These are phyloP conservation scores for Euphrasia confusa DNA, from an alignment of 257 asterid species.

Conservation along the genomic window DNA sequence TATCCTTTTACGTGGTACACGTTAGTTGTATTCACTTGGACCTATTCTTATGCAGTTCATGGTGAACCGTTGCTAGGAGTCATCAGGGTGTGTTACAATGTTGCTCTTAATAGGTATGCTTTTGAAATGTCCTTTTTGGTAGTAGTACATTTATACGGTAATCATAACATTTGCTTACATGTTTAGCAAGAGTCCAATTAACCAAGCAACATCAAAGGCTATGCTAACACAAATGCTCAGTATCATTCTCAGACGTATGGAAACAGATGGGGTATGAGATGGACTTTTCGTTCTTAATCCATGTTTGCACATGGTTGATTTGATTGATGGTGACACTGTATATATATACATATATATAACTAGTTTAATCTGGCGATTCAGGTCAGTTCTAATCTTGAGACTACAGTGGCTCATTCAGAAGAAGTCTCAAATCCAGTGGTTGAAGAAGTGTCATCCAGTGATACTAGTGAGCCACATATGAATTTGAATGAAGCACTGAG, in stretches of 20 bases:
- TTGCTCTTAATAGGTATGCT: slow-evolving; percentile 89
- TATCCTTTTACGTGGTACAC: slow-evolving; percentile 18
- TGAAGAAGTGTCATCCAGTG: slow-evolving; percentile 52
- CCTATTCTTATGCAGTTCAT: slow-evolving; percentile 64
- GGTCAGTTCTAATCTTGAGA: slow-evolving; percentile 48
- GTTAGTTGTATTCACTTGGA: slow-evolving; percentile 21
- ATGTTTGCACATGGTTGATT: slow-evolving; percentile 22
- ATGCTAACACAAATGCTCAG: slow-evolving; percentile 97
- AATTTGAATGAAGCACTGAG: slow-evolving; percentile 42
- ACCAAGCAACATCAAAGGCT: slow-evolving; percentile 97
- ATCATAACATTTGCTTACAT: slow-evolving; percentile 32
- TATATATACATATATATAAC: slow-evolving; percentile 6
- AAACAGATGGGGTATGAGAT: slow-evolving; percentile 66
- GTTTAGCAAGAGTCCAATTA: slow-evolving; percentile 93
- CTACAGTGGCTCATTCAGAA: slow-evolving; percentile 37
- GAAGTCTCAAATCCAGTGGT: slow-evolving; percentile 42
- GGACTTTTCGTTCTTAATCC: slow-evolving; percentile 20
- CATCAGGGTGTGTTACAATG: slow-evolving; percentile 90
- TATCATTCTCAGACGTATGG: slow-evolving; percentile 82
- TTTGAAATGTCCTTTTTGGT: slow-evolving; percentile 19
- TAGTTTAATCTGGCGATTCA: slow-evolving; percentile 35
- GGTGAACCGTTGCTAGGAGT: slow-evolving; percentile 92
- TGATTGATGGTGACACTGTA: slow-evolving; percentile 20
- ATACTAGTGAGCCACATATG: slow-evolving; percentile 45
- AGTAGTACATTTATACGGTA: slow-evolving; percentile 21